Percentiles rank a stretch among this genome's conserved stretches.
Evolutionary conservation across 2,329 filamentous ascomycete species (phyloP).

Genomic region (Alternaria triticimaculans): DNA sequence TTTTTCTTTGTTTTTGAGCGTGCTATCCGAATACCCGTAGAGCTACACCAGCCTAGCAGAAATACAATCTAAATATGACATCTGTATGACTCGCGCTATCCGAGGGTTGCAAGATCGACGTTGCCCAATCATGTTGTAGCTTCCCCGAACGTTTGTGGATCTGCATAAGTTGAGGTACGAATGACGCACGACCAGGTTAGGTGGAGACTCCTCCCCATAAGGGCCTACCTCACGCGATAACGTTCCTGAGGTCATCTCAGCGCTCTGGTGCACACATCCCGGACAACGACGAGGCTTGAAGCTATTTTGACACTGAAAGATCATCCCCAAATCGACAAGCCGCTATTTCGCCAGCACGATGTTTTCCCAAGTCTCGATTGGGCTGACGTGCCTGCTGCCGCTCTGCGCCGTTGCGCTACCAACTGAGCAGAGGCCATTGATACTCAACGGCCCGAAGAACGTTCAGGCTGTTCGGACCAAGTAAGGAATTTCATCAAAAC

Average conservation of each 20-base stretch:
- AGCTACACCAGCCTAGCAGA: background rate
- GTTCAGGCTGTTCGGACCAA: conserved; percentile 36
- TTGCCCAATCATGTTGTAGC: conserved; percentile 16
- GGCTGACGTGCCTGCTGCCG: conserved; percentile 25
- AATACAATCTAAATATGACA: conserved; percentile 9
- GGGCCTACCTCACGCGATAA: conserved; percentile 23
- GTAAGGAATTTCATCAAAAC: conserved; percentile 18
- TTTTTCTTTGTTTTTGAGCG: background rate
- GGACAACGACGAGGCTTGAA: background rate
- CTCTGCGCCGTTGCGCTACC: conserved; percentile 29
- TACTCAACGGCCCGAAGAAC: conserved; percentile 18
- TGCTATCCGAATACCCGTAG: conserved; percentile 14
- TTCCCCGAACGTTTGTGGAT: conserved; percentile 23
- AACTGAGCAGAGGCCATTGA: conserved; percentile 37
- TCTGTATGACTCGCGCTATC: background rate
- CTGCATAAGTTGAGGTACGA: conserved; percentile 29
- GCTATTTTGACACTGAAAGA: background rate
- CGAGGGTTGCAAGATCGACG: background rate
- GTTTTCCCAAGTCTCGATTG: conserved; percentile 13
- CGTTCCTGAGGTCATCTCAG: background rate
- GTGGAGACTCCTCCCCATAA: conserved; percentile 19
- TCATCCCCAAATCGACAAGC: background rate
- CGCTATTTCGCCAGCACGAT: conserved; percentile 16
- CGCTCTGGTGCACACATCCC: background rate
- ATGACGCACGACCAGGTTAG: conserved; percentile 32